Percentiles rank a stretch among this genome's conserved stretches.
phyloP scores from a whole-genome alignment of 306 rosid species.

The Lathyrus oleraceus region DNA sequence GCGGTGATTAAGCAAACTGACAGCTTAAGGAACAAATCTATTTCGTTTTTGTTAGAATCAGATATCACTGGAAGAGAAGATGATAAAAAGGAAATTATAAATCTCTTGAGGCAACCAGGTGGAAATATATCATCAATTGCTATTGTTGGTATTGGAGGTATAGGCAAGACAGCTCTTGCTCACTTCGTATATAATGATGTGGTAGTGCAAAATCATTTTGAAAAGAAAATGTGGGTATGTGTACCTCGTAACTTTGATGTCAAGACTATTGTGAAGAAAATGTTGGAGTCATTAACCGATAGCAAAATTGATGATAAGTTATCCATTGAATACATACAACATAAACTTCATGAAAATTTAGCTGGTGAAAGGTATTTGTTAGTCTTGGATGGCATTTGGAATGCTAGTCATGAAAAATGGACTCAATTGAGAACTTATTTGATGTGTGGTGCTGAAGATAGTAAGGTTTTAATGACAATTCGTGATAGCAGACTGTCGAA shows the following conservation, averaged over 20 bases:
- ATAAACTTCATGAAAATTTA: neutral
- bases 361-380: neutral
- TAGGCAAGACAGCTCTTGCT: slow-evolving; percentile 38
- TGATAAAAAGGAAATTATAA: slow-evolving; percentile 3
- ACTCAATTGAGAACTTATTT: neutral
- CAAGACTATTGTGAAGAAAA: neutral
- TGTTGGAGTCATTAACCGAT: neutral
- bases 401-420: neutral
- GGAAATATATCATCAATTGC: neutral
- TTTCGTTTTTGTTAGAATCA: slow-evolving; percentile 12
- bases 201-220: neutral
- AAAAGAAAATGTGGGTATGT: slow-evolving; percentile 7
- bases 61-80: neutral
- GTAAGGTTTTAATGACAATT: slow-evolving; percentile 22
- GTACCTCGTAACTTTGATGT: slow-evolving; percentile 7
- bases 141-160: slow-evolving; percentile 32
- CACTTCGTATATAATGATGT: neutral
- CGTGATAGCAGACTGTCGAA: neutral
- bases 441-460: slow-evolving; percentile 24
- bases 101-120: neutral
- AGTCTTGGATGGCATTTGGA: slow-evolving; percentile 9
- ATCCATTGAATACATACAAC: neutral
- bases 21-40: neutral
- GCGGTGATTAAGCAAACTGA: neutral
- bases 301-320: neutral